phyloP scores from a whole-genome alignment of 2,329 filamentous ascomycete genomes.

The Trichophyton schoenleinii region DNA sequence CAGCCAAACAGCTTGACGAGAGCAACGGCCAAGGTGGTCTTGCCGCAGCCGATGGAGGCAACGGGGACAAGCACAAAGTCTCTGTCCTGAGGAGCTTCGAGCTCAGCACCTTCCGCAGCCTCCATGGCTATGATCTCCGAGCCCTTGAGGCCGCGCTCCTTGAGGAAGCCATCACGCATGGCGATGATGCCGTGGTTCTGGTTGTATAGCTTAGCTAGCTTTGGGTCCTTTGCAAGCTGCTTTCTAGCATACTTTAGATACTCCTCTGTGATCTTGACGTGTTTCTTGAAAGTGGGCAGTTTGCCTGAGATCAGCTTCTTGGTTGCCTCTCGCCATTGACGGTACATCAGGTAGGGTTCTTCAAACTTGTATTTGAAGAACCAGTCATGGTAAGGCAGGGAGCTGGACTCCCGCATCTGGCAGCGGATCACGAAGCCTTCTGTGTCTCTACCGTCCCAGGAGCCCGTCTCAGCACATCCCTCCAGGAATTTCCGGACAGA shows the following conservation, averaged over 20 bases:
- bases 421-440: conserved; percentile 96
- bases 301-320: conserved; percentile 71
- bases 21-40: conserved; percentile 81
- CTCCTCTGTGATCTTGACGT: conserved; percentile 76
- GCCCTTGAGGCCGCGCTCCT: conserved; percentile 70
- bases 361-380: conserved; percentile 99
- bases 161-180: conserved; percentile 76
- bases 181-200: conserved; percentile 91
- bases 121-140: conserved; percentile 72
- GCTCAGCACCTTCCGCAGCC: conserved; percentile 35
- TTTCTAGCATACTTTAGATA: conserved; percentile 73
- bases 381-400: conserved; percentile 66
- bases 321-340: conserved; percentile 95
- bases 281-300: conserved; percentile 69
- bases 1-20: conserved; percentile 73
- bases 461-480: conserved; percentile 71
- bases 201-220: conserved; percentile 59
- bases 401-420: conserved; percentile 45
- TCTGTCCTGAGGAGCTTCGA: conserved; percentile 38
- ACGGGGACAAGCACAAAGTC: conserved; percentile 79
- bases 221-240: conserved; percentile 55
- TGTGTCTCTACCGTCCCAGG: conserved; percentile 80
- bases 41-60: conserved; percentile 89
- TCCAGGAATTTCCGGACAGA: conserved; percentile 73
- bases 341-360: conserved; percentile 96